A percentile compares a stretch with the other conserved stretches of the same genome.
Evolutionary conservation across 1,139 yeast genomes (phyloP).

Genomic region (Nakaseomyces nivariensis): DNA sequence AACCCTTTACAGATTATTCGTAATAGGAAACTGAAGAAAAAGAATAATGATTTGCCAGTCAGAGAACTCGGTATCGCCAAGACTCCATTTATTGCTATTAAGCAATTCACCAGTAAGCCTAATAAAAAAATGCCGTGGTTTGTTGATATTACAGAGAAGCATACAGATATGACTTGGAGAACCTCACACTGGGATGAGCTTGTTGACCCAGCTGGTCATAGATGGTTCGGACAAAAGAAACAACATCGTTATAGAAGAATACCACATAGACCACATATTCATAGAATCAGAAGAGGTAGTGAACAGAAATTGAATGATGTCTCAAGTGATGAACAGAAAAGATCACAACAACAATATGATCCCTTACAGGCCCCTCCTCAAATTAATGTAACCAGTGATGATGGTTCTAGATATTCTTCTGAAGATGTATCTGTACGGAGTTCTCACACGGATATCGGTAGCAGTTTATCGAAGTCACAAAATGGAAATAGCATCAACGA

Average conservation of each 20-base stretch:
- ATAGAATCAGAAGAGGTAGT: background rate
- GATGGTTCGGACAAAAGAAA: constrained; percentile 37
- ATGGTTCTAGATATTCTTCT: background rate
- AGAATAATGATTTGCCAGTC: constrained; percentile 31
- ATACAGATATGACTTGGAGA: constrained; percentile 60
- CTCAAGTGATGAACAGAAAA: background rate
- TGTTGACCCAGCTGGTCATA: constrained; percentile 41
- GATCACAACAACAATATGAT: background rate
- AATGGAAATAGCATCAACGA: background rate
- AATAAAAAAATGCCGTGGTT: constrained; percentile 43
- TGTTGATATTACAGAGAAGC: constrained; percentile 51
- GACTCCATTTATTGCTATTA: constrained; percentile 24
- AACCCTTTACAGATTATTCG: constrained; percentile 76
- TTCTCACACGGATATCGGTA: background rate
- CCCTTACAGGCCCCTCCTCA: background rate
- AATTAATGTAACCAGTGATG: background rate
- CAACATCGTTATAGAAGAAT: background rate
- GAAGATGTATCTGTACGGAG: background rate
- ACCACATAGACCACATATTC: constrained; percentile 1
- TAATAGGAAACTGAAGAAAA: constrained; percentile 49
- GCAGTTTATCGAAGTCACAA: background rate
- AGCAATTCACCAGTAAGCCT: constrained; percentile 22
- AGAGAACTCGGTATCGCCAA: constrained; percentile 19
- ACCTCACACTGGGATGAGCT: constrained; percentile 55
- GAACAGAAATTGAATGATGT: background rate